Evolutionary conservation across 2,329 filamentous ascomycete species (phyloP).

Genomic region (Cercospora sesami): DNA sequence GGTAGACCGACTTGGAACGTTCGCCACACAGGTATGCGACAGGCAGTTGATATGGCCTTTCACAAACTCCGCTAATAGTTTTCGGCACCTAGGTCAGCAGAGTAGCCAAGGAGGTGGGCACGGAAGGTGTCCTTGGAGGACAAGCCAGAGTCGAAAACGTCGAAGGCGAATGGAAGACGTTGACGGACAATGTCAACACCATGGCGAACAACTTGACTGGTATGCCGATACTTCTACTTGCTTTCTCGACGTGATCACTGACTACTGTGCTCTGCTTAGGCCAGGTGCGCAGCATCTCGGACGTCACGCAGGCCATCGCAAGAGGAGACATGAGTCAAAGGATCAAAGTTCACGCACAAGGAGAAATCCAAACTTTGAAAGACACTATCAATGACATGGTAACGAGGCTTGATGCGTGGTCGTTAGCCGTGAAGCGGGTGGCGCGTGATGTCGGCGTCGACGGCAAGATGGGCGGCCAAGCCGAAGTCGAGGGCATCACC

Average conservation of each 20-base stretch:
- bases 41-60: not conserved
- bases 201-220: slow-evolving; percentile 64
- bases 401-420: slow-evolving; percentile 90
- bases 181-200: slow-evolving; percentile 67
- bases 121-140: slow-evolving; percentile 63
- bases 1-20: slow-evolving; percentile 65
- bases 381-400: slow-evolving; percentile 99
- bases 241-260: not conserved
- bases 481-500: slow-evolving; percentile 87
- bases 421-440: slow-evolving; percentile 90
- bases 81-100: slow-evolving; percentile 56
- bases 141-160: slow-evolving; percentile 66
- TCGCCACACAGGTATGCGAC: slow-evolving; percentile 51
- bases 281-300: slow-evolving; percentile 85
- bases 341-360: slow-evolving; percentile 91
- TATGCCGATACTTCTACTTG: not conserved
- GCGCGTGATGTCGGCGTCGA: slow-evolving; percentile 96
- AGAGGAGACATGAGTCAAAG: slow-evolving; percentile 95
- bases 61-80: not conserved
- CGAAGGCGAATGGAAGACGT: slow-evolving; percentile 66
- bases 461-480: slow-evolving; percentile 97
- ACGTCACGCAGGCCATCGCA: slow-evolving; percentile 91
- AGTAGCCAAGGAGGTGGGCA: slow-evolving; percentile 64
- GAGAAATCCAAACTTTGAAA: slow-evolving; percentile 90
- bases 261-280: slow-evolving; percentile 19